Evolutionary conservation across 2,329 filamentous ascomycete species (phyloP).

Genomic region (Fusarium anguioides): DNA sequence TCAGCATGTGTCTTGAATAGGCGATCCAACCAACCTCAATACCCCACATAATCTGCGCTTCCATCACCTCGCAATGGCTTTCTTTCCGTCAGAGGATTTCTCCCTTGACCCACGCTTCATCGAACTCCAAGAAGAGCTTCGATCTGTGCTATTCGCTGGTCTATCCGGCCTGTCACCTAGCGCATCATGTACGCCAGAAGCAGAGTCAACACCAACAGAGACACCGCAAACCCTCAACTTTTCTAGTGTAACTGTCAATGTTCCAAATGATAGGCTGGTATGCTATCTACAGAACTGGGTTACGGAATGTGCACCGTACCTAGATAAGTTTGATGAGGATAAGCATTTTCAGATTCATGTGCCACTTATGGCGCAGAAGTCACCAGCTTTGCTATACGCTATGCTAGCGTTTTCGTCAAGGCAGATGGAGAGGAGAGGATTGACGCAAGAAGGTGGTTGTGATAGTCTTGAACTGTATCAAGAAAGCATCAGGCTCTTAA

Average conservation of each 20-base stretch:
- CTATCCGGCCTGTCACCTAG: conserved; percentile 43
- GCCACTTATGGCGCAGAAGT: conserved; percentile 59
- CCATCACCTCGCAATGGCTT: conserved; percentile 14
- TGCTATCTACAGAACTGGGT: conserved; percentile 62
- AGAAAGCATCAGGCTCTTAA: conserved; percentile 59
- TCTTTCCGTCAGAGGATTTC: conserved; percentile 48
- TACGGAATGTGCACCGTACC: conserved; percentile 59
- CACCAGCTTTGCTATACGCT: conserved; percentile 59
- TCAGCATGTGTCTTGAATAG: neutral
- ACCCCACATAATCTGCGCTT: conserved; percentile 4
- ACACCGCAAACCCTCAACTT: conserved; percentile 43
- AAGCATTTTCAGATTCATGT: conserved; percentile 64
- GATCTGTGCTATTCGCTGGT: conserved; percentile 54
- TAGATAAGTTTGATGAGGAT: conserved; percentile 67
- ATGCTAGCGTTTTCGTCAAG: conserved; percentile 65
- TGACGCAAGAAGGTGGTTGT: conserved; percentile 56
- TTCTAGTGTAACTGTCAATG: conserved; percentile 42
- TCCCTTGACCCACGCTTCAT: conserved; percentile 55
- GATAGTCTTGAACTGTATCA: conserved; percentile 66
- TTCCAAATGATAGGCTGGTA: conserved; percentile 43
- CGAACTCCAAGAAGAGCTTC: conserved; percentile 58
- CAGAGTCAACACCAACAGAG: conserved; percentile 14
- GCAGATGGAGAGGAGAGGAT: conserved; percentile 62
- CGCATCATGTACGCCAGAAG: conserved; percentile 46
- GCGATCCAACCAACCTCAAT: neutral